phyloP scores from a whole-genome alignment of 176 grass and related monocot species.

The Rhynchospora breviuscula region DNA sequence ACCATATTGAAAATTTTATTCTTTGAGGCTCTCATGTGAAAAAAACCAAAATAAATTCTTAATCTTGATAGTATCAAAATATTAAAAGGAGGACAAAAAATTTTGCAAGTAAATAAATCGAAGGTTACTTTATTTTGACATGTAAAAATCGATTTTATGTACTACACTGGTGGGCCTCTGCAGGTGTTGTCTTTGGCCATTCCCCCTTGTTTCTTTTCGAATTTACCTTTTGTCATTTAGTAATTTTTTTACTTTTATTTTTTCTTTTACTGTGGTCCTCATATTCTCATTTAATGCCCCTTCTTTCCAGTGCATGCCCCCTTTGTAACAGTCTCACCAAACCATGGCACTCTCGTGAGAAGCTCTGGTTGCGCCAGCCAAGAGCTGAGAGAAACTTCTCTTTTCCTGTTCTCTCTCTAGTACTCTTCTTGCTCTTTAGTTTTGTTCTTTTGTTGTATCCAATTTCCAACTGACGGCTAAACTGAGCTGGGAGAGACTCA shows the following conservation, averaged over 20 bases:
- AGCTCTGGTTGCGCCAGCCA: conserved; percentile 9
- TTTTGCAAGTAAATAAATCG: background rate
- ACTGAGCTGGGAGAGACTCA: background rate
- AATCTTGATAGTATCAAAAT: background rate
- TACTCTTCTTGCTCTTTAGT: background rate
- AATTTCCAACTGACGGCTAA: background rate
- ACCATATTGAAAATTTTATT: background rate
- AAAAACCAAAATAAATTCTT: background rate
- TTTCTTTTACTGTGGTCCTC: conserved; percentile 14
- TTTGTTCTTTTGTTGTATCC: background rate
- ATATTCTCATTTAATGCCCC: conserved; percentile 18
- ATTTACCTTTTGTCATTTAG: conserved; percentile 8
- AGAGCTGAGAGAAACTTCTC: conserved; percentile 16
- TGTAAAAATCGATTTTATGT: background rate
- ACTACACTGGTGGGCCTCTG: background rate
- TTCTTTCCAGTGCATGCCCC: background rate
- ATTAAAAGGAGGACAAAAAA: background rate
- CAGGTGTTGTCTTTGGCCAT: background rate
- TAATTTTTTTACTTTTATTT: background rate
- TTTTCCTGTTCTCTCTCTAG: background rate
- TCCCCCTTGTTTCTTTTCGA: background rate
- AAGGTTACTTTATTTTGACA: background rate
- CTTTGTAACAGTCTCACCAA: conserved; percentile 23
- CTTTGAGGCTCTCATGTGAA: background rate
- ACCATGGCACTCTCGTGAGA: conserved; percentile 29